Evolutionary conservation across 2,329 filamentous ascomycete species (phyloP), one percentile per base, ranked within the genome.

Genomic region (Colletotrichum sp.): DNA sequence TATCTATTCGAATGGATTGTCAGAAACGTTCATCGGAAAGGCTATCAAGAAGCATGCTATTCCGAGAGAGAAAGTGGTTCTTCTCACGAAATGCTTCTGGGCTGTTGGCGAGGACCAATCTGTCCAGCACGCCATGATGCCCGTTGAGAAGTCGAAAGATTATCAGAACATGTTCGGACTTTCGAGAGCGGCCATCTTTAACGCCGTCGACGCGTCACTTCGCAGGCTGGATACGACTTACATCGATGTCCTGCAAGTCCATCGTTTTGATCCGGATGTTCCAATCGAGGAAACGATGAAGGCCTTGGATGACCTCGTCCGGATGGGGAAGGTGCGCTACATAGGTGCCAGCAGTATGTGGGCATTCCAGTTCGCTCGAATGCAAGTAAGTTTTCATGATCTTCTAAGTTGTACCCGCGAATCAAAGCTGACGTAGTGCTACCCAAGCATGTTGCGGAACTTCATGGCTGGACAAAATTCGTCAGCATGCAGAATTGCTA

Each of bases 1-100:
- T 74, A 82, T 88, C 4, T 92, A 92, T 82, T 90, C 88, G 70
- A 91, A 91, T 76, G 90, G 91, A 28, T 84, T 82, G 1, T 89
- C 88, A 3, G 90, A 92, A 79, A 83, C 85, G 63, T 88, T 92
- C 63, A 86, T 91, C 60, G 90, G 87, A 75, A 91, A 91, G 79
- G 90, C 91, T 0, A 89, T 93, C 80, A 90, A 91, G 80, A 88
- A 92, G 77, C 92, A 89, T 83, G 83, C 87, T 39, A 88, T 92
- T 60, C 89, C 89, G 0, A 87, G 91, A 15, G 83, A 91, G 39
- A 91, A 90, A 78, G 82, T 93, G 7, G 87, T 92, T 69, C 88
- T 93, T 68, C 83, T 92, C 65, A 90, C 89, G 24, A 93, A 93
- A 81, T 89, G 88, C 78, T 89, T 80, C 79, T 88, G 84, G 65